Percentiles rank a stretch among this genome's conserved stretches.
Evolutionary conservation across 78 protist species (phyloP).

Genomic region (Monocercomonoides exilis): DNA sequence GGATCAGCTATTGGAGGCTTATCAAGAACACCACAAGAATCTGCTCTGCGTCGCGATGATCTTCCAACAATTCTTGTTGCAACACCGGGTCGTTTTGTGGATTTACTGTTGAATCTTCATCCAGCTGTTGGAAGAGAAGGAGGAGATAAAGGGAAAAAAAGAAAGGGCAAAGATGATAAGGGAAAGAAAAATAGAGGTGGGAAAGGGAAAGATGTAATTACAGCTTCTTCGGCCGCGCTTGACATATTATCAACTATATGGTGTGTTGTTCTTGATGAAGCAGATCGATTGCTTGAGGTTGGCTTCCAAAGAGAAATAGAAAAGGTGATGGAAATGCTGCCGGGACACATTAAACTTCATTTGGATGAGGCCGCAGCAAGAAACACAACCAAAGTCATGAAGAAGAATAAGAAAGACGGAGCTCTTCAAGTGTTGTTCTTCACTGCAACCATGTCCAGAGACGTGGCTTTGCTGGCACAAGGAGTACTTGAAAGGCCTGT

Average conservation of each 20-base stretch:
- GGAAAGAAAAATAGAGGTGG: too few relatives aligned
- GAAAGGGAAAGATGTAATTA: background rate
- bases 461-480: background rate
- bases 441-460: background rate
- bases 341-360: background rate
- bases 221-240: slow-evolving; percentile 72
- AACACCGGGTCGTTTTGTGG: slow-evolving; percentile 98
- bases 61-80: slow-evolving; percentile 74
- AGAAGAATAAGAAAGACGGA: too few relatives aligned
- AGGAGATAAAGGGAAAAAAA: too few relatives aligned
- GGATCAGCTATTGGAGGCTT: background rate
- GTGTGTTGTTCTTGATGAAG: slow-evolving; percentile 89
- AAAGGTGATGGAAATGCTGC: background rate
- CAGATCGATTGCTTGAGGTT: slow-evolving; percentile 61
- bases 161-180: too few relatives aligned
- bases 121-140: background rate
- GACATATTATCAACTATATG: too few relatives aligned
- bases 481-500: background rate
- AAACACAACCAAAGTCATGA: background rate
- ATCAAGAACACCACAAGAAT: background rate
- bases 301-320: background rate
- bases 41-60: background rate
- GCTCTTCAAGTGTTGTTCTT: background rate
- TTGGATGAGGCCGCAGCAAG: background rate
- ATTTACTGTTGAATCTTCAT: slow-evolving; percentile 58